phyloP scores from a whole-genome alignment of 2,329 filamentous ascomycete species.

The Monilinia polystroma region DNA sequence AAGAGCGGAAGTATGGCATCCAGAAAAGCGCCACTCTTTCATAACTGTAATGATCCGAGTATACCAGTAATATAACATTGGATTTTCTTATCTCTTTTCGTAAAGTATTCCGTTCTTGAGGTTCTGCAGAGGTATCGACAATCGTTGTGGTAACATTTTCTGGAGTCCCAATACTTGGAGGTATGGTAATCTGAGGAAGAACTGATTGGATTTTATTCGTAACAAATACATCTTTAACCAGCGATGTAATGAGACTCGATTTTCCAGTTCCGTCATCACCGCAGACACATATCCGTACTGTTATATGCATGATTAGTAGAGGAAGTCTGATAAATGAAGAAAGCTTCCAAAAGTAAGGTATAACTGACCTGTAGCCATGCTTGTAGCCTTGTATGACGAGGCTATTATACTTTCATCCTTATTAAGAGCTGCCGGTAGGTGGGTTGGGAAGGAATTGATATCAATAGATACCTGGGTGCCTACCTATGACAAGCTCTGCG shows the following conservation, averaged over 20 bases:
- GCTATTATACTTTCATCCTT: slow-evolving; percentile 31
- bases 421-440: background rate
- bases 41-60: slow-evolving; percentile 98
- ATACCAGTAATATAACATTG: slow-evolving; percentile 95
- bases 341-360: background rate
- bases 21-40: slow-evolving; percentile 95
- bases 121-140: slow-evolving; percentile 93
- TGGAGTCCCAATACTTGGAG: slow-evolving; percentile 86
- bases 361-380: slow-evolving; percentile 38
- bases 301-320: slow-evolving; percentile 24
- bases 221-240: slow-evolving; percentile 97
- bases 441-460: background rate
- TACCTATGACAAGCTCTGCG: background rate
- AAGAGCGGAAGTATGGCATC: slow-evolving; percentile 95
- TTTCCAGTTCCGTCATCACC: slow-evolving; percentile 96
- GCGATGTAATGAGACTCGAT: slow-evolving; percentile 87
- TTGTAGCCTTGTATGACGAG: slow-evolving; percentile 35
- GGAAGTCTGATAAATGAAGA: background rate
- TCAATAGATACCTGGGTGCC: no score
- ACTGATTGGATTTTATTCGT: slow-evolving; percentile 93
- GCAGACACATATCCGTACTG: slow-evolving; percentile 90
- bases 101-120: slow-evolving; percentile 85
- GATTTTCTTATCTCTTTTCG: slow-evolving; percentile 94
- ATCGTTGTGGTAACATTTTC: slow-evolving; percentile 98
- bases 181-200: slow-evolving; percentile 91